Percentiles rank a stretch among this genome's conserved stretches.
Conservation (phyloP, 78 protist species). For the Speleostelium caveatum region DNA sequence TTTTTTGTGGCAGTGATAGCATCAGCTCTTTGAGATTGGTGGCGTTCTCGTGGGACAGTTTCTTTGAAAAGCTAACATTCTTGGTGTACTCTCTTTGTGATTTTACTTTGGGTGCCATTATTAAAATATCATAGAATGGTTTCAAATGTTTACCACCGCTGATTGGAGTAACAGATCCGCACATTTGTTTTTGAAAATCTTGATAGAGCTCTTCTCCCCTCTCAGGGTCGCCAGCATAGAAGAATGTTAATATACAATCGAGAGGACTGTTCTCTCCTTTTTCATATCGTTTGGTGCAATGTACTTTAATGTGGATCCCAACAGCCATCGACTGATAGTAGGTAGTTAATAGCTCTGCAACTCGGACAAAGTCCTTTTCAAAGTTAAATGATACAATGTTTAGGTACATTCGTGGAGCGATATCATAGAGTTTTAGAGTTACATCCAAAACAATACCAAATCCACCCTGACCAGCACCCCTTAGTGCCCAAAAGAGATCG, state of each 20-base stretch:
- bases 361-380: too few relatives aligned
- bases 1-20: not conserved
- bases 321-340: not conserved
- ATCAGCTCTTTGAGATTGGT: not conserved
- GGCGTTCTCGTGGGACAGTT: not conserved
- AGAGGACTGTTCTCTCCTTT: too few relatives aligned
- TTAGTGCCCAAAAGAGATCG: constrained; percentile 36
- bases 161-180: not conserved
- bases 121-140: not conserved
- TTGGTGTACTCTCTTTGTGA: not conserved
- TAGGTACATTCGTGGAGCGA: not conserved
- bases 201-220: not conserved
- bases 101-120: not conserved
- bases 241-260: not conserved
- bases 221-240: not conserved
- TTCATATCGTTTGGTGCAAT: too few relatives aligned
- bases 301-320: not conserved
- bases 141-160: constrained; percentile 17
- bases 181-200: not conserved
- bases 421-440: not conserved
- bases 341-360: too few relatives aligned
- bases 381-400: not conserved
- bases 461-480: constrained; percentile 18
- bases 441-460: constrained; percentile 4
- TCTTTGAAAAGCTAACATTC: too few relatives aligned